Evolutionary conservation across 768 basidiomycete genomes (phyloP).

Genomic region (Fistulinella prunicolor): DNA sequence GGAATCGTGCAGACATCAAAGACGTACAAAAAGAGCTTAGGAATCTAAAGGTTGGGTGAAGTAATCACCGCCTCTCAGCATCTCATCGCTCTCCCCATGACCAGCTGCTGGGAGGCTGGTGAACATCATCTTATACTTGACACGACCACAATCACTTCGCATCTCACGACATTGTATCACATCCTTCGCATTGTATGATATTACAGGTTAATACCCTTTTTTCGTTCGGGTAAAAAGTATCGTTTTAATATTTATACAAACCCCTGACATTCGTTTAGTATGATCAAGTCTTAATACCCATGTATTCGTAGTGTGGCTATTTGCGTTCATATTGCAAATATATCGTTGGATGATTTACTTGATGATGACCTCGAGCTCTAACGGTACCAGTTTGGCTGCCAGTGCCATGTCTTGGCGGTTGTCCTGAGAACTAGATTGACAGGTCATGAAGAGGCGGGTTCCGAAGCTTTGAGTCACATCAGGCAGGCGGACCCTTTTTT

Average conservation of each 20-base stretch:
- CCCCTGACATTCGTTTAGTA: not conserved
- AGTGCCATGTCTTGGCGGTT: no score
- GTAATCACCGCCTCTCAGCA: not conserved
- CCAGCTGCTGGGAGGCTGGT: slow-evolving; percentile 19
- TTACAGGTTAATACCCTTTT: not conserved
- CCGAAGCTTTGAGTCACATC: no score
- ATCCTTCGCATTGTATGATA: not conserved
- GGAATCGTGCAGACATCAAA: slow-evolving; percentile 38
- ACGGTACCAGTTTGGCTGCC: no score
- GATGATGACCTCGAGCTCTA: no score
- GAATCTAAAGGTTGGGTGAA: slow-evolving; percentile 21
- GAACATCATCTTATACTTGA: not conserved
- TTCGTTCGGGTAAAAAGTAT: not conserved
- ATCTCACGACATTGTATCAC: slow-evolving; percentile 1
- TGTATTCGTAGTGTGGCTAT: not conserved
- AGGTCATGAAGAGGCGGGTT: no score
- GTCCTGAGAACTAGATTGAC: no score
- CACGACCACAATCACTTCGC: slow-evolving; percentile 1
- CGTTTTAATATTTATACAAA: slow-evolving; percentile 1
- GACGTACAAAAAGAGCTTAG: slow-evolving; percentile 40
- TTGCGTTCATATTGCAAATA: not conserved
- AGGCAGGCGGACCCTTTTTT: no score
- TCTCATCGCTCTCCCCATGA: not conserved
- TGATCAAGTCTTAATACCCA: not conserved
- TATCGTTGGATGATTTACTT: no score